Evolutionary conservation across 192 early-diverging fungal genomes (phyloP).

Genomic region (Fimicolochytrium jonesii): DNA sequence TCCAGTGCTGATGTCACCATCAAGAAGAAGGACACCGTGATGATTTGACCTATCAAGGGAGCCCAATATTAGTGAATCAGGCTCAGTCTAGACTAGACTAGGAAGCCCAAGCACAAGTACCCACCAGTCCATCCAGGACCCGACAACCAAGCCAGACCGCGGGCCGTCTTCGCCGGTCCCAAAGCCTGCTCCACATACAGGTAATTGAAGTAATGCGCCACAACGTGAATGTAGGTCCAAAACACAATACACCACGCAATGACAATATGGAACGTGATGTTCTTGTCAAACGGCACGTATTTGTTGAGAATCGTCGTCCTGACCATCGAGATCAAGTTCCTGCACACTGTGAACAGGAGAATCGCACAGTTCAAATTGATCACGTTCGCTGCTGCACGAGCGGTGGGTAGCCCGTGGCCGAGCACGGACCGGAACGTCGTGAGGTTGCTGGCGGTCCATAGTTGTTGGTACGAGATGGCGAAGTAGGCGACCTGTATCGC

Average conservation of each 20-base stretch:
- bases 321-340: conserved; percentile 72
- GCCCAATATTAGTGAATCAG: too few species aligned
- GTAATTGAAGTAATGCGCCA: conserved; percentile 79
- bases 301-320: conserved; percentile 68
- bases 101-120: too few species aligned
- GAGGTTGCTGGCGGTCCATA: conserved; percentile 37
- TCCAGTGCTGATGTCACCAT: conserved; percentile 72
- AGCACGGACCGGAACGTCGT: conserved; percentile 41
- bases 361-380: conserved; percentile 77
- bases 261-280: conserved; percentile 74
- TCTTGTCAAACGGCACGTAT: conserved; percentile 82
- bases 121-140: conserved; percentile 61
- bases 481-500: conserved; percentile 43
- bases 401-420: conserved; percentile 44
- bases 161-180: conserved; percentile 33
- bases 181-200: conserved; percentile 48
- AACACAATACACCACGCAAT: conserved; percentile 75
- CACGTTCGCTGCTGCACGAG: conserved; percentile 52
- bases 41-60: conserved; percentile 72
- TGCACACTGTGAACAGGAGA: conserved; percentile 76
- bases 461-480: conserved; percentile 31
- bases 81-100: too few species aligned
- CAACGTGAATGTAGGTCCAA: conserved; percentile 68
- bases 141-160: conserved; percentile 49
- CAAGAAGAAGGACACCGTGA: conserved; percentile 64